These are phyloP conservation scores for Epipyxis sp. DNA, from an alignment of 108 stramenopile species.

Conservation along the genomic window DNA sequence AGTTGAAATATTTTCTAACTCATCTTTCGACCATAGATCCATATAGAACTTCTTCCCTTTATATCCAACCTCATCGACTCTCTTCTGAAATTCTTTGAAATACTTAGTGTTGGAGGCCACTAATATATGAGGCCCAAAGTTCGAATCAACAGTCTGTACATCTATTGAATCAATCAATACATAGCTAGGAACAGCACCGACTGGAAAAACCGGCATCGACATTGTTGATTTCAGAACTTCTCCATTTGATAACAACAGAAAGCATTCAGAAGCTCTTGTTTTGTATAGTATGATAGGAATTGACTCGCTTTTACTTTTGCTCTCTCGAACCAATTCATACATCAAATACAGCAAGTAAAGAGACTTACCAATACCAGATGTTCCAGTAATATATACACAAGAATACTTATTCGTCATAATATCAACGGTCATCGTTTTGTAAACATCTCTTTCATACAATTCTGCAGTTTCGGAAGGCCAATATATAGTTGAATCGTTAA, in stretches of 20 bases:
- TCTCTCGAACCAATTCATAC: neutral
- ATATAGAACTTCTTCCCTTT: neutral
- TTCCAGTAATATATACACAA: neutral
- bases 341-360: slow-evolving; percentile 5
- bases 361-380: neutral
- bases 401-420: neutral
- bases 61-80: neutral
- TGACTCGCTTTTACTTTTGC: neutral
- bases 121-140: neutral
- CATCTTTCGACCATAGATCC: neutral
- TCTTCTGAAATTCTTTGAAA: slow-evolving; percentile 1
- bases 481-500: neutral
- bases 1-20: neutral
- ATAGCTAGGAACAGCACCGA: neutral
- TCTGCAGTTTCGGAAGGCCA: neutral
- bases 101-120: neutral
- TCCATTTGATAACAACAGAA: neutral
- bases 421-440: neutral
- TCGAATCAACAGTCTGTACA: neutral
- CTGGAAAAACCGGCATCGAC: neutral
- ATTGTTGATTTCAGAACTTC: neutral
- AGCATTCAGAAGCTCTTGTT: neutral
- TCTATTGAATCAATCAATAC: neutral
- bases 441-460: neutral
- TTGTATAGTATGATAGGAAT: neutral